These are phyloP conservation scores for Colletotrichum liaoningense DNA, from an alignment of 2,329 filamentous ascomycete genomes.

Conservation along the genomic window DNA sequence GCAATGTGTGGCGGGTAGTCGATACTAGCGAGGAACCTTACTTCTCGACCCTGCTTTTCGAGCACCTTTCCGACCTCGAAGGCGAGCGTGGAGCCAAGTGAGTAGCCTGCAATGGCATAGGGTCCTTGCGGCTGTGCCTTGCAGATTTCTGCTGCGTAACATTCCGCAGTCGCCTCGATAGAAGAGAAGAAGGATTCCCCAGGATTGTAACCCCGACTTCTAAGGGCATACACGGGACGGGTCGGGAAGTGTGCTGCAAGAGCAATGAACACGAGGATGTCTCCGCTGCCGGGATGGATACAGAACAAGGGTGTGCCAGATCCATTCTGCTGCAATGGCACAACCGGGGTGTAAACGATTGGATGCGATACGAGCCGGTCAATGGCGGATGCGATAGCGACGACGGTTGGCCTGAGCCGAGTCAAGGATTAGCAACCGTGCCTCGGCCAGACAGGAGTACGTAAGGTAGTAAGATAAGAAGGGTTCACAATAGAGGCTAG, in stretches of 20 bases:
- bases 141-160: conserved; percentile 52
- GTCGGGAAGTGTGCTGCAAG: conserved; percentile 50
- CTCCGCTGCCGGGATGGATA: conserved; percentile 53
- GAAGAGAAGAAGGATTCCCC: conserved; percentile 47
- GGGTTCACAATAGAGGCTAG: no score
- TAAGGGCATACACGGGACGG: conserved; percentile 58
- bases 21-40: conserved; percentile 53
- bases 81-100: conserved; percentile 55
- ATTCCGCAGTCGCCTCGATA: conserved; percentile 49
- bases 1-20: conserved; percentile 58
- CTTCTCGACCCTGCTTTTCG: conserved; percentile 48
- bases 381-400: conserved; percentile 35
- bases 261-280: conserved; percentile 52
- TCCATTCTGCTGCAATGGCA: conserved; percentile 45
- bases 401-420: conserved; percentile 10
- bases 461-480: no score
- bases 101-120: conserved; percentile 60
- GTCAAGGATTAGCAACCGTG: neutral
- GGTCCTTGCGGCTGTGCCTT: conserved; percentile 54
- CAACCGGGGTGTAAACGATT: conserved; percentile 47
- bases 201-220: conserved; percentile 50
- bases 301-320: conserved; percentile 51
- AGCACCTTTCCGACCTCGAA: conserved; percentile 59
- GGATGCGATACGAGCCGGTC: conserved; percentile 14
- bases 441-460: neutral